A percentile compares a stretch with the other conserved stretches of the same genome.
phyloP scores from a whole-genome alignment of 2,329 filamentous ascomycete species.

The Xylaria multiplex region DNA sequence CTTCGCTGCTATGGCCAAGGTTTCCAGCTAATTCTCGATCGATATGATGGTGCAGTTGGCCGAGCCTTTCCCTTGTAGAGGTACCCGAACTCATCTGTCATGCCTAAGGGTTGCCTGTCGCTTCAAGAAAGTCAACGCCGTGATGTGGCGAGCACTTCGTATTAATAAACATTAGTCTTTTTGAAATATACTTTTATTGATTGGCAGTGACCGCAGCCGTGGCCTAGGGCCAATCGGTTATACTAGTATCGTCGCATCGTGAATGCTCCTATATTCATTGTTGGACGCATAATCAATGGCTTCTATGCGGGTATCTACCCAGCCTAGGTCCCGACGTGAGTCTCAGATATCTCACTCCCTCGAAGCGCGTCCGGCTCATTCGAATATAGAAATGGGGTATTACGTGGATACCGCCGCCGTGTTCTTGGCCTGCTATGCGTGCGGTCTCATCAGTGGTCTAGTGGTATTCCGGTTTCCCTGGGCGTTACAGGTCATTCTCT shows the following conservation, averaged over 20 bases:
- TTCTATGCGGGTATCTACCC: slow-evolving; percentile 77
- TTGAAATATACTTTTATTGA: slow-evolving; percentile 25
- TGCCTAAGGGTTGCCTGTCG: too few relatives aligned
- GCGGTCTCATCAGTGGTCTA: slow-evolving; percentile 54
- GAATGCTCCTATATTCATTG: slow-evolving; percentile 68
- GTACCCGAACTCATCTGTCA: too few relatives aligned
- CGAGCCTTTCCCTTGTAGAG: too few relatives aligned
- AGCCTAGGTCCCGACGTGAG: slow-evolving; percentile 76
- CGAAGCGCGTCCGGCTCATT: slow-evolving; percentile 56
- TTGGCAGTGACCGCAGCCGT: neutral
- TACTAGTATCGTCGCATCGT: slow-evolving; percentile 56
- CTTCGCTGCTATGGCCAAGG: too few relatives aligned
- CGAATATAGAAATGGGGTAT: slow-evolving; percentile 59
- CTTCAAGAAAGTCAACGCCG: slow-evolving; percentile 53
- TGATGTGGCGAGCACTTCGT: slow-evolving; percentile 58
- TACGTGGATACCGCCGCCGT: slow-evolving; percentile 60
- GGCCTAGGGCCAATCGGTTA: slow-evolving; percentile 59
- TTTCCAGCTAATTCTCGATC: too few relatives aligned
- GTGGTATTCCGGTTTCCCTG: slow-evolving; percentile 63
- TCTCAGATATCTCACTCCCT: slow-evolving; percentile 69
- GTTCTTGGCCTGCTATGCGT: slow-evolving; percentile 61
- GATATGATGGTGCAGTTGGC: too few relatives aligned
- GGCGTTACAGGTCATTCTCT: slow-evolving; percentile 60
- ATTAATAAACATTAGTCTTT: too few relatives aligned
- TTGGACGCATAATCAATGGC: slow-evolving; percentile 76